Percentiles rank a stretch among this genome's conserved stretches.
Conservation (phyloP, 305 asterid species). For the Striga hermonthica region DNA sequence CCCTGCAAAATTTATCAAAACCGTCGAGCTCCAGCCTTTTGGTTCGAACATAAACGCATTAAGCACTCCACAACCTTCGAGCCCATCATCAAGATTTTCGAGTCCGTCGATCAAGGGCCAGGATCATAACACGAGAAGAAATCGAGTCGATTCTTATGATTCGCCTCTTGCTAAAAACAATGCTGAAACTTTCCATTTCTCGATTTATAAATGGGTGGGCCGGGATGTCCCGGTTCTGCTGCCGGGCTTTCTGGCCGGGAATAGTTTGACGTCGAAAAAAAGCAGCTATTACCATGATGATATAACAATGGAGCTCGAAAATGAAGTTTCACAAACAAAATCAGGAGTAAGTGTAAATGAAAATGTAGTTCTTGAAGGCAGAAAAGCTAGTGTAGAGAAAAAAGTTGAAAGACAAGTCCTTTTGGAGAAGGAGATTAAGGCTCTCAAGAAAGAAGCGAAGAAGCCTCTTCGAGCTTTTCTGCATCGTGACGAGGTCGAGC, state of each 20-base stretch:
- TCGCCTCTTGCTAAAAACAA: conserved; percentile 31
- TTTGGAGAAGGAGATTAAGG: conserved; percentile 28
- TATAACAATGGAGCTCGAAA: background rate
- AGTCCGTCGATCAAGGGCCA: conserved; percentile 35
- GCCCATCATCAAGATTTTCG: conserved; percentile 43
- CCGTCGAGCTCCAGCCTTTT: conserved; percentile 43
- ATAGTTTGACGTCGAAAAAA: conserved; percentile 31
- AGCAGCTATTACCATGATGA: conserved; percentile 4
- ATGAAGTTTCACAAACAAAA: background rate
- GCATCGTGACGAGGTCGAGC: conserved; percentile 34
- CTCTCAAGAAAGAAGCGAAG: conserved; percentile 30
- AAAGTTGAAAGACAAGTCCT: conserved; percentile 26
- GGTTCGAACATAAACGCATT: conserved; percentile 38
- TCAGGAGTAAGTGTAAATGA: background rate
- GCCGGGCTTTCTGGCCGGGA: conserved; percentile 37
- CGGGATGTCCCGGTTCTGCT: conserved; percentile 54
- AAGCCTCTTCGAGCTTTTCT: conserved; percentile 34
- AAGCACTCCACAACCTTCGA: conserved; percentile 35
- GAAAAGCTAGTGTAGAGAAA: conserved; percentile 3
- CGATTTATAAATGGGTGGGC: conserved; percentile 89
- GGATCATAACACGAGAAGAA: conserved; percentile 29
- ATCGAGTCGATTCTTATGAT: conserved; percentile 35
- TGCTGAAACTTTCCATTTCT: conserved; percentile 72
- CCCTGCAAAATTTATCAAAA: conserved; percentile 48
- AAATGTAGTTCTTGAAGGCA: background rate